Evolutionary conservation across 1,284 basidiomycete genomes (phyloP).

Genomic region (Cryptococcus floricola): DNA sequence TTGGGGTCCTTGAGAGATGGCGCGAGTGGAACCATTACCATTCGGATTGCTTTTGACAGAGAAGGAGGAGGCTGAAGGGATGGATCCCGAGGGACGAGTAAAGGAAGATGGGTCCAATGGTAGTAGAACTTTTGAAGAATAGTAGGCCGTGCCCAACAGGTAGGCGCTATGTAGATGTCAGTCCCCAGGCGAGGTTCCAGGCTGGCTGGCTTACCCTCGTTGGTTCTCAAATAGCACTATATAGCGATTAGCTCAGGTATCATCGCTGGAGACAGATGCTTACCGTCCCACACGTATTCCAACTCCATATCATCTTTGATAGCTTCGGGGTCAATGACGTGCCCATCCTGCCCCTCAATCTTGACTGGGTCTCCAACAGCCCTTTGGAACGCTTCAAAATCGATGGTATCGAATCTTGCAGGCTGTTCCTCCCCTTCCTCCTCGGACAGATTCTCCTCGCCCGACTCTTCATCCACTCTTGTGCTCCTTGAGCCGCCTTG

Average conservation of each 20-base stretch:
- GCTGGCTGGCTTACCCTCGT: slow-evolving; percentile 36
- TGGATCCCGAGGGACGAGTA: slow-evolving; percentile 31
- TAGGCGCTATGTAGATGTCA: slow-evolving; percentile 26
- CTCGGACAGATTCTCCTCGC: slow-evolving; percentile 2
- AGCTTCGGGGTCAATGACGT: slow-evolving; percentile 61
- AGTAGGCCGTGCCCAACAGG: slow-evolving; percentile 44
- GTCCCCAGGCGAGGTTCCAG: neutral
- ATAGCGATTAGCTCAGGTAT: neutral
- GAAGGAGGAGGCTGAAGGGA: slow-evolving; percentile 22
- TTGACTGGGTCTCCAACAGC: slow-evolving; percentile 13
- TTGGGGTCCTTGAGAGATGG: neutral
- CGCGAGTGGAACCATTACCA: neutral
- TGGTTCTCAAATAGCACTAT: slow-evolving; percentile 50
- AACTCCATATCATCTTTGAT: slow-evolving; percentile 45
- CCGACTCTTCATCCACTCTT: slow-evolving; percentile 5
- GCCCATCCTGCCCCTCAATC: slow-evolving; percentile 34
- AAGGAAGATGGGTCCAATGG: slow-evolving; percentile 46
- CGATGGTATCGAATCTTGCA: slow-evolving; percentile 7
- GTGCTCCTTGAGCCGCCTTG: neutral
- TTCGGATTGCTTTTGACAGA: slow-evolving; percentile 1
- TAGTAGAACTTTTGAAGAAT: slow-evolving; percentile 40
- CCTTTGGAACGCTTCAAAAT: slow-evolving; percentile 12
- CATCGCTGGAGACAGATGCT: slow-evolving; percentile 32
- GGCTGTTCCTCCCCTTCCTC: slow-evolving; percentile 8
- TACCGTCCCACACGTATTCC: slow-evolving; percentile 70